Evolutionary conservation across 2,329 filamentous ascomycete genomes (phyloP).

Genomic region (Pyricularia sp.): DNA sequence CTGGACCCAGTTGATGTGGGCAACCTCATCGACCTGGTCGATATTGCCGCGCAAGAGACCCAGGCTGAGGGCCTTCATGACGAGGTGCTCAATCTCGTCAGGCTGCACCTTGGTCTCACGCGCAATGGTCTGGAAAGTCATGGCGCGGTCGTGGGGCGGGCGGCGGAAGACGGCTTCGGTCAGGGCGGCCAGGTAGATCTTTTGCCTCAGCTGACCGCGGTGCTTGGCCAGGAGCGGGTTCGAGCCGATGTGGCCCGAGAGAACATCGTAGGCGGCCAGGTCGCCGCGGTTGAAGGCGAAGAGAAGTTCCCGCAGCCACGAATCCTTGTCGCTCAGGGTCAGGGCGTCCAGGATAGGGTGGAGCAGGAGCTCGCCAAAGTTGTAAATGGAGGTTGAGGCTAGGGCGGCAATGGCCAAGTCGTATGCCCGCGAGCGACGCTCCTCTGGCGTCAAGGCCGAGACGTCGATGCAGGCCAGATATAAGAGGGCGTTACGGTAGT

Average conservation of each 20-base stretch:
- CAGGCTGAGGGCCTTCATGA: slow-evolving; percentile 97
- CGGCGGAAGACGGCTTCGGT: slow-evolving; percentile 95
- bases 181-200: slow-evolving; percentile 91
- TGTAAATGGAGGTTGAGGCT: slow-evolving; percentile 93
- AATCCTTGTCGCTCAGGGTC: slow-evolving; percentile 42
- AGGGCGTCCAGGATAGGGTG: slow-evolving; percentile 90
- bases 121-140: slow-evolving; percentile 81
- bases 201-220: slow-evolving; percentile 78
- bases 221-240: slow-evolving; percentile 71
- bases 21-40: slow-evolving; percentile 89
- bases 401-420: slow-evolving; percentile 86
- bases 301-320: slow-evolving; percentile 89
- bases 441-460: slow-evolving; percentile 54
- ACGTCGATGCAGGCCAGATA: slow-evolving; percentile 95
- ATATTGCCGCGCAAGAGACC: slow-evolving; percentile 84
- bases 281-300: slow-evolving; percentile 97
- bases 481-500: slow-evolving; percentile 94
- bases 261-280: slow-evolving; percentile 69
- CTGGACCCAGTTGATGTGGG: slow-evolving; percentile 96
- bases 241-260: slow-evolving; percentile 68
- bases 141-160: slow-evolving; percentile 86
- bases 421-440: slow-evolving; percentile 75
- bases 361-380: slow-evolving; percentile 96
- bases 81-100: slow-evolving; percentile 90
- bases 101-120: slow-evolving; percentile 83